Percentiles rank a stretch among this genome's conserved stretches.
phyloP scores from a whole-genome alignment of 306 rosid genomes.

The Citrullus amarus region DNA sequence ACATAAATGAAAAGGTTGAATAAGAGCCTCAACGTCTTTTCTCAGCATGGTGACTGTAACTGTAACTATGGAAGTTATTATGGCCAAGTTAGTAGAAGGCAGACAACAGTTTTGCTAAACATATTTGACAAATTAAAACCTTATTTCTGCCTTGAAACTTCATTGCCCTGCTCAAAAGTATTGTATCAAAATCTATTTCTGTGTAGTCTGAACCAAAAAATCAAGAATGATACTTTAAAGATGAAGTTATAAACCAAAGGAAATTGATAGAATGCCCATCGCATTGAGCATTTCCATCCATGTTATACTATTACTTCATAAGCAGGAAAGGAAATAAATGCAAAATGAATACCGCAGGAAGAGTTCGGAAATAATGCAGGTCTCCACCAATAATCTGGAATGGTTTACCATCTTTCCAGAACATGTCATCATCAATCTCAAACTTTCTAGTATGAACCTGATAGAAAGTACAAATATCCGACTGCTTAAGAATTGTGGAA shows the following conservation, averaged over 20 bases:
- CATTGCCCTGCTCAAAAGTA: not conserved
- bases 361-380: constrained; percentile 83
- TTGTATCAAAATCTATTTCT: not conserved
- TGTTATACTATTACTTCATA: not conserved
- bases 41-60: not conserved
- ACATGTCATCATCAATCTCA: constrained; percentile 52
- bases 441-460: constrained; percentile 44
- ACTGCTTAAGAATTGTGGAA: not conserved
- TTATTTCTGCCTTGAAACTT: not conserved
- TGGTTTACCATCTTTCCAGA: constrained; percentile 75
- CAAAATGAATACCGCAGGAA: constrained; percentile 57
- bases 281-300: not conserved
- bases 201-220: not conserved
- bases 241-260: not conserved
- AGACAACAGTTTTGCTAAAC: not conserved
- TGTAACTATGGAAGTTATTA: not conserved
- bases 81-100: not conserved
- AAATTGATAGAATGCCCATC: not conserved
- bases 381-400: constrained; percentile 92
- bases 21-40: not conserved
- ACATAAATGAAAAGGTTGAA: not conserved
- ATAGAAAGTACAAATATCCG: constrained; percentile 6
- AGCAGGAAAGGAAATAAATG: not conserved
- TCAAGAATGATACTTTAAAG: not conserved
- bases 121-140: not conserved